phyloP scores from a whole-genome alignment of 2,329 filamentous ascomycete genomes.

The Pseudogymnoascus sp. region DNA sequence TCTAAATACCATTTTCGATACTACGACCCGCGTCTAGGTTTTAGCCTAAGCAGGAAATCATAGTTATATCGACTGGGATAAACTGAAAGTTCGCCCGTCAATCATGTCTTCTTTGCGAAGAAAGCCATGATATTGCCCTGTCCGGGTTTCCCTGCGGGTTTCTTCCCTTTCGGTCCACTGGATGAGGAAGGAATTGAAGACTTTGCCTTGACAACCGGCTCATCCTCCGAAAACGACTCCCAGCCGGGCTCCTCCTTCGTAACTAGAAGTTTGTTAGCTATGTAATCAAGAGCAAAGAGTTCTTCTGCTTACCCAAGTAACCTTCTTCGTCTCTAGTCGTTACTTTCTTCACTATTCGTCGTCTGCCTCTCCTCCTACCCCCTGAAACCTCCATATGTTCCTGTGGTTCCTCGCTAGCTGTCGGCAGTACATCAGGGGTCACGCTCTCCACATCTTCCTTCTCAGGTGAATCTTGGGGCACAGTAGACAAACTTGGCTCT shows the following conservation, averaged over 20 bases:
- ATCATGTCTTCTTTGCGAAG: slow-evolving; percentile 63
- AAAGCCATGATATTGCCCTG: slow-evolving; percentile 90
- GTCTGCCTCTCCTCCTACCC: slow-evolving; percentile 65
- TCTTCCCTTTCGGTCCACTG: slow-evolving; percentile 45
- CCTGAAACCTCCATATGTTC: slow-evolving; percentile 44
- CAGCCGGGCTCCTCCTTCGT: slow-evolving; percentile 77
- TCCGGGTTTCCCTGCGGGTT: slow-evolving; percentile 47
- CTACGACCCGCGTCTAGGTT: background rate
- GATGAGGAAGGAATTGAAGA: slow-evolving; percentile 29
- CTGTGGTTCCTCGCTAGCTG: slow-evolving; percentile 38
- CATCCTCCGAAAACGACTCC: slow-evolving; percentile 93
- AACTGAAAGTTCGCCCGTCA: background rate
- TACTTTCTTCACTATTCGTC: slow-evolving; percentile 81
- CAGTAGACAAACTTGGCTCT: slow-evolving; percentile 13
- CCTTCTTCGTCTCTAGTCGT: slow-evolving; percentile 81
- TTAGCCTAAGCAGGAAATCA: background rate
- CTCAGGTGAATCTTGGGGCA: background rate
- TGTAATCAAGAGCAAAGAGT: slow-evolving; percentile 9
- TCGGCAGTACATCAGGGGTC: background rate
- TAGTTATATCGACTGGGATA: background rate
- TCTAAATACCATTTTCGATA: background rate
- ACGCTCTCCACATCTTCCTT: slow-evolving; percentile 13
- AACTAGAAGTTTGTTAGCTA: slow-evolving; percentile 43
- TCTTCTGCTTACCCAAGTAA: slow-evolving; percentile 61
- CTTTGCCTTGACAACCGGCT: slow-evolving; percentile 53